phyloP scores from a whole-genome alignment of 2,329 filamentous ascomycete species.

The Ampelomyces quisqualis region DNA sequence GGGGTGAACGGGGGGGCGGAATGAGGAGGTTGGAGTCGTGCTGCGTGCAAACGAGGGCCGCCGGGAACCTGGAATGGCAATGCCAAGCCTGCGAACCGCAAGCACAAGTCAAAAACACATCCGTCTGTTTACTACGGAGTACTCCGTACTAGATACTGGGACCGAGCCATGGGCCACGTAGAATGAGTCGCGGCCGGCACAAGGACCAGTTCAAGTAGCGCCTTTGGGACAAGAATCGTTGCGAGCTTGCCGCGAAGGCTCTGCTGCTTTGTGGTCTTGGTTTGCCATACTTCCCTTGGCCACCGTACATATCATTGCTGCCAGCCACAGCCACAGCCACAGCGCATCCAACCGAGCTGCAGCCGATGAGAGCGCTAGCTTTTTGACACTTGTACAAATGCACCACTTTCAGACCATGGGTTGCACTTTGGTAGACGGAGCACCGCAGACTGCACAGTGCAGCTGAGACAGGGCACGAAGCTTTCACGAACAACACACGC shows the following conservation, averaged over 20 bases:
- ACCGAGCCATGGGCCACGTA: no score
- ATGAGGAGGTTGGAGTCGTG: conserved; percentile 36
- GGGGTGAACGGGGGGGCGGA: conserved; percentile 19
- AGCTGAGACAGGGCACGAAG: conserved; percentile 17
- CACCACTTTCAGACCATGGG: no score
- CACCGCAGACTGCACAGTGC: no score
- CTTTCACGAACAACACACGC: conserved; percentile 22
- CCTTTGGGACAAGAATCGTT: no score
- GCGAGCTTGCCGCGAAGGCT: no score
- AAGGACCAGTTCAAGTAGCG: not conserved
- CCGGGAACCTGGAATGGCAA: conserved; percentile 22
- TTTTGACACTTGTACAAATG: no score
- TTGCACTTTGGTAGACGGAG: no score
- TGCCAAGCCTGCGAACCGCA: conserved; percentile 28
- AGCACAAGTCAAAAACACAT: conserved; percentile 28
- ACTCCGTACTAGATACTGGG: no score
- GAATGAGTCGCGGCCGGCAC: no score
- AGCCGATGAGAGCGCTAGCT: no score
- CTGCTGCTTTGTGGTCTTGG: no score
- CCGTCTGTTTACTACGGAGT: conserved; percentile 28
- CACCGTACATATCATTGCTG: not conserved
- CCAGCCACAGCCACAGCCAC: conserved; percentile 7
- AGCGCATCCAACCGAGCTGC: conserved; percentile 3
- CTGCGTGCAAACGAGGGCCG: conserved; percentile 17
- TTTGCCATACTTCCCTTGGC: not conserved